Evolutionary conservation across 2,329 filamentous ascomycete genomes (phyloP), one percentile per base, ranked within the genome.

Genomic region (Zymoseptoria crescenta): DNA sequence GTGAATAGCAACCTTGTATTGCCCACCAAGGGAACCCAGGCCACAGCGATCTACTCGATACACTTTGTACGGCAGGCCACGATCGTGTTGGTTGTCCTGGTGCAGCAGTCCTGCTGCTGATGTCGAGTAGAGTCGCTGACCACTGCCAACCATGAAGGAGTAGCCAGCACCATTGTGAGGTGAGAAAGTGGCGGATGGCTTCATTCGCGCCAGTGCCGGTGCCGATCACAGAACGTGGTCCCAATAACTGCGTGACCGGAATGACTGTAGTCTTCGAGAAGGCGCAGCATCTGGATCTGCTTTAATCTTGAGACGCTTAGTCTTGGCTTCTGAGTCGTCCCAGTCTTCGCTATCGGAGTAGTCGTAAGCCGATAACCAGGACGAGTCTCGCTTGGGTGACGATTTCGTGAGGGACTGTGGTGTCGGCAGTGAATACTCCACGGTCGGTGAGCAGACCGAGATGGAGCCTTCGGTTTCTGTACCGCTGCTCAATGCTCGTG

Each of bases 391-490:
- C 35, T 45, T 45, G 7, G 13, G 35, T 45, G 35, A 45, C 35
- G 35, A n/a, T 7, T 45, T 45, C 13, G 35, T 45, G 35, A 45
- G 35, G 35, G 35, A 45, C 16, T 16, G 13, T 16, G 35, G 35
- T 16, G 35, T 45, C n/a, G 35, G 35, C 16, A 52, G 24, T 8
- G 54, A 52, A 51, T 57, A 59, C 29, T 59, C 59, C 50, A 49
- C 51, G 4, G 56, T 49, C 10, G 59, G 58, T 51, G 58, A 62
- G 49, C 55, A 59, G 9, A 54, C 58, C n/a, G 64, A 62, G 19
- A 54, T 57, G 20, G 62, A 65, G 52, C 35, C 58, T 19, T 60
- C 59, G 9, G 60, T 60, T 20, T 64, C 64, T 20, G 51, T 60
- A 8, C 59, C 55, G 35, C 60, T 65, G 54, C 60, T 62, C 4